These are phyloP conservation scores for Hypoxylon crocopeplum DNA, from an alignment of 495 filamentous ascomycete species.

Conservation along the genomic window DNA sequence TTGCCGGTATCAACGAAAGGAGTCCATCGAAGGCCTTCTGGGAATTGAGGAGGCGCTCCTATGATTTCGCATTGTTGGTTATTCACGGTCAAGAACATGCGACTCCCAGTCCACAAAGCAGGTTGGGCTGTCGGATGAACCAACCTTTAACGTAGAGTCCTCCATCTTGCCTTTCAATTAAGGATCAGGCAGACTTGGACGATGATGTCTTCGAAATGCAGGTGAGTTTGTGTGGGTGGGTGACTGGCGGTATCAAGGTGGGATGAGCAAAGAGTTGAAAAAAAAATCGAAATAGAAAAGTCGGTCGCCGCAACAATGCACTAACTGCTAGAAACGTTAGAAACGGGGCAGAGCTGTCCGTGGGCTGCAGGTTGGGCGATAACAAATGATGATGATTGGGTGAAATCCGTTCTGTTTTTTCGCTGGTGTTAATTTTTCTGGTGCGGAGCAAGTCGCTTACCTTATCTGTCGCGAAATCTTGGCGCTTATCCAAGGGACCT, in stretches of 20 bases:
- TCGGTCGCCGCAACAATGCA: conserved; percentile 15
- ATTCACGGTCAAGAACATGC: conserved; percentile 21
- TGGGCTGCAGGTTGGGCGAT: too few relatives aligned
- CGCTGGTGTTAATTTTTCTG: conserved; percentile 34
- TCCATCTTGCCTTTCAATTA: conserved; percentile 33
- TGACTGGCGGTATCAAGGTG: too few relatives aligned
- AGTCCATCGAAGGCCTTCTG: conserved; percentile 89
- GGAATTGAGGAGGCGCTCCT: conserved; percentile 88
- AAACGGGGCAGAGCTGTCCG: too few relatives aligned
- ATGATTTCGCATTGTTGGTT: conserved; percentile 29
- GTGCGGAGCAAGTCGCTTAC: conserved; percentile 39
- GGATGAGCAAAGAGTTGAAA: background rate
- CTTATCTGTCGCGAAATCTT: conserved; percentile 39
- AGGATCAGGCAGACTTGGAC: too few relatives aligned
- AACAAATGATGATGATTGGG: conserved; percentile 30
- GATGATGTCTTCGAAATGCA: background rate
- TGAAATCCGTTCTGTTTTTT: conserved; percentile 17
- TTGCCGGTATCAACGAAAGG: conserved; percentile 89
- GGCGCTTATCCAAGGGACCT: conserved; percentile 27
- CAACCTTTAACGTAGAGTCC: conserved; percentile 46
- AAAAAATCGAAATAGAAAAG: conserved; percentile 18
- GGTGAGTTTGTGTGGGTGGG: too few relatives aligned
- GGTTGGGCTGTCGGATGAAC: conserved; percentile 21
- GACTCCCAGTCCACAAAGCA: conserved; percentile 7
- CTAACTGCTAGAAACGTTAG: conserved; percentile 5